These are phyloP conservation scores for Yamadazyma triangularis DNA, from an alignment of 1,139 yeast species.

Conservation along the genomic window DNA sequence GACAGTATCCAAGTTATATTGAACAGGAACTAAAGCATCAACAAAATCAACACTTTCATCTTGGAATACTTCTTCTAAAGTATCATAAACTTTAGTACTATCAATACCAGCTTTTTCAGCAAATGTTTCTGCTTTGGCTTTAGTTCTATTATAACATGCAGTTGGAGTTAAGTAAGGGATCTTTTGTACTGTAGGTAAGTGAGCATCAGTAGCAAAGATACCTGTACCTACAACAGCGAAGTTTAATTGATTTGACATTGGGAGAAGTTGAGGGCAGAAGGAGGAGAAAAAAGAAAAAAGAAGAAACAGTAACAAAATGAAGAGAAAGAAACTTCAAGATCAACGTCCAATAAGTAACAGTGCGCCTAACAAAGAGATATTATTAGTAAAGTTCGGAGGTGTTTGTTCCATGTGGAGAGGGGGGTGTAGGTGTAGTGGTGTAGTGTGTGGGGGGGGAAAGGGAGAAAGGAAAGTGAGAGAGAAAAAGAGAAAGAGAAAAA, in stretches of 20 bases:
- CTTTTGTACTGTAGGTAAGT: slow-evolving; percentile 66
- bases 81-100: slow-evolving; percentile 52
- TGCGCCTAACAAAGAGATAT: no score
- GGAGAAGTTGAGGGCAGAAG: no score
- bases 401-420: no score
- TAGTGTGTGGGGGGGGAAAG: no score
- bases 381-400: no score
- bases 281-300: no score
- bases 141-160: slow-evolving; percentile 80
- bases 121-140: slow-evolving; percentile 72
- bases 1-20: slow-evolving; percentile 65
- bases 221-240: slow-evolving; percentile 89
- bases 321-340: no score
- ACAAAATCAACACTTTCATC: slow-evolving; percentile 67
- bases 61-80: slow-evolving; percentile 58
- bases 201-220: slow-evolving; percentile 80
- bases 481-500: no score
- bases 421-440: no score
- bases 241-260: slow-evolving; percentile 20
- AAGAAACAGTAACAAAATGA: no score
- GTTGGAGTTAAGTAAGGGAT: slow-evolving; percentile 26
- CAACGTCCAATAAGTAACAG: no score
- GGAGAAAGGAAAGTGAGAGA: no score
- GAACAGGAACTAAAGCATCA: slow-evolving; percentile 85
- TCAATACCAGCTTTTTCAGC: slow-evolving; percentile 61